These are phyloP conservation scores for Alnus rubra DNA, from an alignment of 306 rosid genomes.

Conservation along the genomic window DNA sequence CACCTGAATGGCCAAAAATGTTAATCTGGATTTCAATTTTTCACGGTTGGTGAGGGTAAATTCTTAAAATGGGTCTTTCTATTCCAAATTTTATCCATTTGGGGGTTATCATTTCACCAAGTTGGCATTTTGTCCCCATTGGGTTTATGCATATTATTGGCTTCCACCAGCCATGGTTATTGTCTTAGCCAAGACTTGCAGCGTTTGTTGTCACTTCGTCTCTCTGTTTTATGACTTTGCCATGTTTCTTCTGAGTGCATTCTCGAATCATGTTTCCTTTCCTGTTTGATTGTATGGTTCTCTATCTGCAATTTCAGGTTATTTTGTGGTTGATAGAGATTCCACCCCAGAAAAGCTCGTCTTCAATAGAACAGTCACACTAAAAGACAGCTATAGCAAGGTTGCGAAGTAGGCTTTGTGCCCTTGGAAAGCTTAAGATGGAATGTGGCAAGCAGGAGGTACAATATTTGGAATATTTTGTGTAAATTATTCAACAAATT, in stretches of 20 bases:
- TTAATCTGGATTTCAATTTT: background rate
- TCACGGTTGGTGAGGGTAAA: background rate
- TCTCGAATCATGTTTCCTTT: background rate
- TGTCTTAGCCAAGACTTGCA: background rate
- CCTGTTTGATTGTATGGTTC: background rate
- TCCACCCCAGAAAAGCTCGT: conserved; percentile 78
- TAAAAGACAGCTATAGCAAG: conserved; percentile 70
- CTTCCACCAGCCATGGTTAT: background rate
- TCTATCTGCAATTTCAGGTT: conserved; percentile 58
- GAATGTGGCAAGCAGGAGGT: conserved; percentile 22
- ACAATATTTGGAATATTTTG: conserved; percentile 17
- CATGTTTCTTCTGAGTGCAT: background rate
- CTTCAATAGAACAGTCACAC: conserved; percentile 84
- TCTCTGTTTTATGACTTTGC: background rate
- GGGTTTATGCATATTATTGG: background rate
- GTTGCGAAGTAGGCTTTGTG: conserved; percentile 58
- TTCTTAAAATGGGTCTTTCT: background rate
- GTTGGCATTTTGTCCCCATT: too few species aligned
- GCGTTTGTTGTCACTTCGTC: background rate
- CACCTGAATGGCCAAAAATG: too few species aligned
- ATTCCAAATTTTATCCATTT: background rate
- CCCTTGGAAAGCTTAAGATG: conserved; percentile 1
- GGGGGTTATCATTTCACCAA: background rate
- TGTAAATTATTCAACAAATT: background rate
- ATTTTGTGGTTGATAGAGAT: conserved; percentile 85